A percentile compares a stretch with the other conserved stretches of the same genome.
phyloP scores from a whole-genome alignment of 1,284 basidiomycete species.

The Ustilago xerochloae region DNA sequence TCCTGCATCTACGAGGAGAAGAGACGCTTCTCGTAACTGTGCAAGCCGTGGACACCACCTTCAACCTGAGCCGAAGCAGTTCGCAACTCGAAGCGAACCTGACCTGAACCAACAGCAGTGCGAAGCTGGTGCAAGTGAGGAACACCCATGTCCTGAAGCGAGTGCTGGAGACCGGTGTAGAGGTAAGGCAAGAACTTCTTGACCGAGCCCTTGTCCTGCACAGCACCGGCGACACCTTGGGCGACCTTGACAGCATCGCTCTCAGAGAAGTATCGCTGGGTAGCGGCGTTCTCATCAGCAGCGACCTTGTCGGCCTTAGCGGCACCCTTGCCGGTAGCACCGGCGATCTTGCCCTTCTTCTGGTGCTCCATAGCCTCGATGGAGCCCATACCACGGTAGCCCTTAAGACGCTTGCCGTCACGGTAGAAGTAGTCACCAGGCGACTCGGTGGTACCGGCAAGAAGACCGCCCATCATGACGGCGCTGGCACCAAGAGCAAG shows the following conservation, averaged over 20 bases:
- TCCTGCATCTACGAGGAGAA: slow-evolving; percentile 67
- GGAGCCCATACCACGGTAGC: slow-evolving; percentile 98
- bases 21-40: slow-evolving; percentile 75
- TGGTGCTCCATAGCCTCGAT: slow-evolving; percentile 68
- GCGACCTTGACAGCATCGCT: slow-evolving; percentile 94
- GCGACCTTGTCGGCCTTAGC: slow-evolving; percentile 72
- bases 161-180: slow-evolving; percentile 91
- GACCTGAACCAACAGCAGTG: slow-evolving; percentile 75
- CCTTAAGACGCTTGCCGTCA: slow-evolving; percentile 97
- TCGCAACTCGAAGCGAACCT: slow-evolving; percentile 89
- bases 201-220: slow-evolving; percentile 95
- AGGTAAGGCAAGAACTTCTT: slow-evolving; percentile 89
- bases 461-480: slow-evolving; percentile 98
- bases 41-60: slow-evolving; percentile 86
- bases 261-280: slow-evolving; percentile 96
- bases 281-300: slow-evolving; percentile 83
- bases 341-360: slow-evolving; percentile 58
- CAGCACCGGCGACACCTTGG: slow-evolving; percentile 90
- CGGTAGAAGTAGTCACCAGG: slow-evolving; percentile 99
- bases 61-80: slow-evolving; percentile 96
- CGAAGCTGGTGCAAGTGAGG: slow-evolving; percentile 76
- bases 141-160: slow-evolving; percentile 92
- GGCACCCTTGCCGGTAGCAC: slow-evolving; percentile 69
- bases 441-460: slow-evolving; percentile 96
- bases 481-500: slow-evolving; percentile 90